Evolutionary conservation across 768 basidiomycete genomes (phyloP).

Genomic region (Pisolithus tinctorius): DNA sequence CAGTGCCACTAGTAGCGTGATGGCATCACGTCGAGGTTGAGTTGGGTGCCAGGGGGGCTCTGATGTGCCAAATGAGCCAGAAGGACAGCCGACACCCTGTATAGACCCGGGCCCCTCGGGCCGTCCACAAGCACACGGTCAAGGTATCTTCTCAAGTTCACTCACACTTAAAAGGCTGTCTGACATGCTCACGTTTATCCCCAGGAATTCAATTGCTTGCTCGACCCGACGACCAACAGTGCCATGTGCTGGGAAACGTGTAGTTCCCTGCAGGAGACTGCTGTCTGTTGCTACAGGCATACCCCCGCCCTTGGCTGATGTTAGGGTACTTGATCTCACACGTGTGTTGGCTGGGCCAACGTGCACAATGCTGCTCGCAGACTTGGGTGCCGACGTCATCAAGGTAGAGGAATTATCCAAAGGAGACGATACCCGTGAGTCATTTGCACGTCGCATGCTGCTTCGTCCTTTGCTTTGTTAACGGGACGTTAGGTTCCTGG

Average conservation of each 20-base stretch:
- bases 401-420: constrained; percentile 77
- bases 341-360: constrained; percentile 89
- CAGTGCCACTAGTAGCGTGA: neutral
- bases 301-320: constrained; percentile 69
- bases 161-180: neutral
- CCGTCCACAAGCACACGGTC: neutral
- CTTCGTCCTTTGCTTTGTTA: constrained; percentile 9
- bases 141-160: neutral
- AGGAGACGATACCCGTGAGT: constrained; percentile 86
- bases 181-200: too few relatives aligned
- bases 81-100: constrained; percentile 23
- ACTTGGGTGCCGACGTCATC: constrained; percentile 88
- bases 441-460: constrained; percentile 1
- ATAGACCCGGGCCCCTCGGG: constrained; percentile 8
- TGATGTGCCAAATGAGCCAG: constrained; percentile 1
- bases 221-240: neutral
- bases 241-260: neutral
- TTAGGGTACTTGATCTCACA: constrained; percentile 84
- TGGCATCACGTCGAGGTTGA: constrained; percentile 8
- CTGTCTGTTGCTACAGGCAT: constrained; percentile 39
- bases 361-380: constrained; percentile 90
- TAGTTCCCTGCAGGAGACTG: constrained; percentile 1
- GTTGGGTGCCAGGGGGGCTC: constrained; percentile 18
- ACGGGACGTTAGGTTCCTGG: constrained; percentile 48
- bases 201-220: too few relatives aligned